phyloP scores from a whole-genome alignment of 306 rosid species.

The Citrullus colocynthis region DNA sequence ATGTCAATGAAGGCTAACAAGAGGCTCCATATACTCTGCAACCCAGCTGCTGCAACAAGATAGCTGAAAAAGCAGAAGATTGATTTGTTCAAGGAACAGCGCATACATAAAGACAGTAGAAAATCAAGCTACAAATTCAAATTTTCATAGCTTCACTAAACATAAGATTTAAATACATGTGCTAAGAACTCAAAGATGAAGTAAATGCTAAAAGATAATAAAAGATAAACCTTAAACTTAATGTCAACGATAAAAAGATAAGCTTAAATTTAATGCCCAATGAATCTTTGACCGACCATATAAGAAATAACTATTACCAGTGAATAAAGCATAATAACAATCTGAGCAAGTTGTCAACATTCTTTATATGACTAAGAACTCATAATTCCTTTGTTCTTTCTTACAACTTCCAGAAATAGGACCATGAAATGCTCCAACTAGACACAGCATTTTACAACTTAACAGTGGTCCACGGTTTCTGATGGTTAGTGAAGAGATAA shows the following conservation, averaged over 20 bases:
- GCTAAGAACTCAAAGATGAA: neutral
- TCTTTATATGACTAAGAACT: neutral
- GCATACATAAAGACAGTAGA: neutral
- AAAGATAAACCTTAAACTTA: neutral
- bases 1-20: conserved; percentile 50
- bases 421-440: neutral
- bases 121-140: neutral
- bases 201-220: neutral
- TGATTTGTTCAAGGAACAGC: conserved; percentile 10
- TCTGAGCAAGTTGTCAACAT: neutral
- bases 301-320: neutral
- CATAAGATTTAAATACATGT: neutral
- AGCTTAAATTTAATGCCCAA: neutral
- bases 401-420: neutral
- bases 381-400: neutral
- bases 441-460: neutral
- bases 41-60: conserved; percentile 78
- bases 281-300: neutral
- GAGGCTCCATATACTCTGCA: conserved; percentile 73
- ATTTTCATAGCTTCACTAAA: neutral
- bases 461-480: neutral
- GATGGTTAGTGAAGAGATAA: neutral
- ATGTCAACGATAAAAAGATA: neutral
- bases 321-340: neutral
- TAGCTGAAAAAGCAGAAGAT: conserved; percentile 32